Evolutionary conservation across 805 yeast genomes (phyloP).

Genomic region (Suhomyces pyralidae): DNA sequence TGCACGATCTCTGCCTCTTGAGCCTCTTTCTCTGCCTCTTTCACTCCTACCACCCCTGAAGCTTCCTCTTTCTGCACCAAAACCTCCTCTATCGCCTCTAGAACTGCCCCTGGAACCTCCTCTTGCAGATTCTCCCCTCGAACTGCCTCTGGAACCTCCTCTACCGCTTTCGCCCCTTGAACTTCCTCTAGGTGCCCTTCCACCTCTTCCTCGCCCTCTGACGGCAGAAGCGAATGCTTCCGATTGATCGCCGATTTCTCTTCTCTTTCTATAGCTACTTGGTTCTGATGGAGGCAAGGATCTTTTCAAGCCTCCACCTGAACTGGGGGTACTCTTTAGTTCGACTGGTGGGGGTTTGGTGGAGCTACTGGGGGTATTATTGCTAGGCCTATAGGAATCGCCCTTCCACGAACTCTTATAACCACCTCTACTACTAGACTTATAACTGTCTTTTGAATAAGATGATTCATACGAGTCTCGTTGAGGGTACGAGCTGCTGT

Average conservation of each 20-base stretch:
- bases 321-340: not conserved
- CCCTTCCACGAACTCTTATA: slow-evolving; percentile 21
- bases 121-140: not conserved
- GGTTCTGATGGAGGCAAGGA: slow-evolving; percentile 10
- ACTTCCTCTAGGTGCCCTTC: not conserved
- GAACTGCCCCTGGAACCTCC: not conserved
- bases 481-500: not conserved
- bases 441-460: slow-evolving; percentile 1
- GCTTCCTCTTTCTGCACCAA: slow-evolving; percentile 6
- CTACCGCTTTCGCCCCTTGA: slow-evolving; percentile 7
- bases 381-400: slow-evolving; percentile 7
- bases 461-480: not conserved
- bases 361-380: not conserved
- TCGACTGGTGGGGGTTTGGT: not conserved
- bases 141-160: not conserved
- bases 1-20: not conserved
- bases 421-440: slow-evolving; percentile 17
- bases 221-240: not conserved
- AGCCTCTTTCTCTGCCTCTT: slow-evolving; percentile 8
- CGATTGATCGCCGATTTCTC: slow-evolving; percentile 3
- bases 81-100: slow-evolving; percentile 6
- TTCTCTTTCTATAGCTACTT: slow-evolving; percentile 7
- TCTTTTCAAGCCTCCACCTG: slow-evolving; percentile 6
- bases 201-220: slow-evolving; percentile 1
- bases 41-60: not conserved